A percentile compares a stretch with the other conserved stretches of the same genome.
phyloP scores from a whole-genome alignment of 257 asterid genomes.

The Plantago major region DNA sequence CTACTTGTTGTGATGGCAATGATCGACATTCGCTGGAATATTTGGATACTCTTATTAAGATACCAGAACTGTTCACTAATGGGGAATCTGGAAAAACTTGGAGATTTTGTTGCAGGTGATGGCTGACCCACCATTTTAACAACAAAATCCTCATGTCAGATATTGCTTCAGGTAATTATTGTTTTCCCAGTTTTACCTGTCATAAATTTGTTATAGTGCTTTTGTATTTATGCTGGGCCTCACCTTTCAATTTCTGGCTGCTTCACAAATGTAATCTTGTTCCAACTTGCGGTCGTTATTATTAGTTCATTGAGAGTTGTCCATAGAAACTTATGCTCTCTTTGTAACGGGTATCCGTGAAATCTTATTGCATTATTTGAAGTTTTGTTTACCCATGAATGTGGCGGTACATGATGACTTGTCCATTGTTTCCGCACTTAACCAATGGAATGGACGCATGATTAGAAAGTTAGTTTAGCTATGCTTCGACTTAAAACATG shows the following conservation, averaged over 20 bases:
- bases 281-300: background rate
- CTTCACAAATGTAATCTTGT: background rate
- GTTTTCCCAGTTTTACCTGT: background rate
- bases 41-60: slow-evolving; percentile 27
- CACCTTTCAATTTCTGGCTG: background rate
- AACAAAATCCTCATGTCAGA: slow-evolving; percentile 43
- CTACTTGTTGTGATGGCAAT: slow-evolving; percentile 36
- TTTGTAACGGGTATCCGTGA: too few relatives aligned
- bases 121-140: slow-evolving; percentile 72
- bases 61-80: slow-evolving; percentile 50
- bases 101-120: slow-evolving; percentile 85
- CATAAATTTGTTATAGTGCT: background rate
- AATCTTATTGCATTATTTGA: too few relatives aligned
- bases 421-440: too few relatives aligned
- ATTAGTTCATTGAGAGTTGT: background rate
- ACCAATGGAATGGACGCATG: too few relatives aligned
- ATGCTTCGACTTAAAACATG: too few relatives aligned
- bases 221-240: background rate
- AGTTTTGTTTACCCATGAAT: too few relatives aligned
- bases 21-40: slow-evolving; percentile 22
- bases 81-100: slow-evolving; percentile 45
- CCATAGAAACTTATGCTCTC: too few relatives aligned
- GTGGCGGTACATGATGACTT: too few relatives aligned
- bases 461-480: too few relatives aligned
- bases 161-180: slow-evolving; percentile 53